Conservation (phyloP, 345 rosid species). For the Geranium rotundifolium region DNA sequence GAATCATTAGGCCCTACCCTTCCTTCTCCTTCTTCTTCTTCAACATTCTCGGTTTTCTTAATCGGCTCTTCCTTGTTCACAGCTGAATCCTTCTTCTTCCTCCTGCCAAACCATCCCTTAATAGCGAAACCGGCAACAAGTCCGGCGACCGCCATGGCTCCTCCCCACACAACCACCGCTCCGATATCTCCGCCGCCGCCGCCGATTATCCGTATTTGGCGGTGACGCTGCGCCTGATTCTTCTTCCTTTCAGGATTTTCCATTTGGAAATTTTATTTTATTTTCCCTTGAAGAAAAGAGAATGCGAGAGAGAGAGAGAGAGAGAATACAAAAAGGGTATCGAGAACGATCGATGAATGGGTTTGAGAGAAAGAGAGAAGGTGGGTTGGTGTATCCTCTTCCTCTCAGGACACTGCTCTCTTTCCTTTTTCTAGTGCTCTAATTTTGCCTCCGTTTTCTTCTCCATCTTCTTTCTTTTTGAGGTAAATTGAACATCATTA, state of each 20-base stretch:
- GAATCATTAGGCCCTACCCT: no score
- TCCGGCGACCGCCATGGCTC: conserved; percentile 38
- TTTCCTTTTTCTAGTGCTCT: no score
- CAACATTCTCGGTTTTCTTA: conserved; percentile 1
- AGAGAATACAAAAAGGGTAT: no score
- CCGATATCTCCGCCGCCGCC: conserved; percentile 19
- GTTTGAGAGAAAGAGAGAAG: no score
- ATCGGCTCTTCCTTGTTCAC: neutral
- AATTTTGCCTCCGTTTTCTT: no score
- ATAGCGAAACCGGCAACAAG: conserved; percentile 25
- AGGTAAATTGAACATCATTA: no score
- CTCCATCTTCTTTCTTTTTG: no score
- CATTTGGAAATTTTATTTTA: no score
- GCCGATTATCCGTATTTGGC: neutral
- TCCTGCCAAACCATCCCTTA: conserved; percentile 6
- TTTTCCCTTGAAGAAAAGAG: neutral
- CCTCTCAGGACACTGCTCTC: no score
- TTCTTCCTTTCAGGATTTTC: neutral
- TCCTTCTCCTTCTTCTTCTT: neutral
- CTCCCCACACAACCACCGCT: conserved; percentile 26
- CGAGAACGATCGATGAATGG: no score
- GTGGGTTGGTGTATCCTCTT: no score
- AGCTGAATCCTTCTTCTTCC: neutral
- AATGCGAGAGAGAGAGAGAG: no score
- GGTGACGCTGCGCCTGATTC: conserved; percentile 2